Base-by-base conservation (phyloP, 176 grass and related monocot species). In the Aechmea fasciata region DNA sequence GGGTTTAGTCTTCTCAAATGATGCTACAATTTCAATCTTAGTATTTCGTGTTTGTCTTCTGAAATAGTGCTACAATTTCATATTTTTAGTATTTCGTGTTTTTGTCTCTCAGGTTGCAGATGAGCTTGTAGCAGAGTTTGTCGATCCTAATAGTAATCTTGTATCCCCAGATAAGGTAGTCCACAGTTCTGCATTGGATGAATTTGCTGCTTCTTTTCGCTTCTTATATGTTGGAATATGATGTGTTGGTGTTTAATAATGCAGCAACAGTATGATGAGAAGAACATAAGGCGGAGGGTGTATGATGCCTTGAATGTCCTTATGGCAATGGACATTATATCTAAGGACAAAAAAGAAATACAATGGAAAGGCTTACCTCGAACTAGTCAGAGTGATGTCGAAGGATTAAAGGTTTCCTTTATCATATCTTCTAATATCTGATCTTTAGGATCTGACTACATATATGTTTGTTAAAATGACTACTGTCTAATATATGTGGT, bases 331-430 rank as follows among this genome's bases (percentile, higher is more conserved):
- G 95, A 93, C 65, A 99, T 99, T 85, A 90, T 99, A 71, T 94
- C 90, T 65, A 99, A 99, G 85, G 95, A 99, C 82, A 99, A 99
- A 81, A 99, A 99, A 67, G 95, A 99, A 75, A 94, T 99, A 82
- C 95, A 93, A 29, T 99, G 95, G 95, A 99, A 84, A 73, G 95
- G 95, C n/a, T 90, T 99, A 77, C 95, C 95, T 65, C 78, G 80
- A 53, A 99, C 84, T 10, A 99, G 82, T 85, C 71, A 88, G 76
- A 86, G 81, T 68, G 95, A 99, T 75, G 73, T 94, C 49, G 95
- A 99, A 65, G 87, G 93, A 73, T 80, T 99, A 68, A 93, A 92
- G 90, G 95, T 93, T 79, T 65, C 50, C 19, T 64, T 11, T 77
- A 14, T 48, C n/a, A 8, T 68, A 14, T 50, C 19, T 23, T 74